Evolutionary conservation across 371 early-diverging fungal genomes (phyloP), one percentile per base, ranked within the genome.

Genomic region (Blakeslea trispora): DNA sequence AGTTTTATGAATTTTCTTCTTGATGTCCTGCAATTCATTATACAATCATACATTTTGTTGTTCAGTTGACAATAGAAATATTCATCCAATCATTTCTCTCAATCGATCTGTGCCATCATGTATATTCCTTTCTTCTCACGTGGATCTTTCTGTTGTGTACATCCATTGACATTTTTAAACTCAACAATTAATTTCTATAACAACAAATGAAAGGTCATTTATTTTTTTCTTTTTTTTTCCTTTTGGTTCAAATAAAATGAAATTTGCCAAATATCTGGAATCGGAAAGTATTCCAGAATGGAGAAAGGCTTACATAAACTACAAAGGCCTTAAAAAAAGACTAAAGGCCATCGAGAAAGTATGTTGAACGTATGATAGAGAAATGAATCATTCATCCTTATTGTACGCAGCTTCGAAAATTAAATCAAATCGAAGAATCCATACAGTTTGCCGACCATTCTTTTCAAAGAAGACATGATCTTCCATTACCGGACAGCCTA

Each of bases 251-350:
- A 11, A 6, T 11, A 37, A 37, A 28, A 92, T 93, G 93, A 90
- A 89, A 72, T 93, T 93, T 66, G 89, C 89, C 34, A 90, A 92
- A 65, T 78, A 84, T 56, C 72, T 93, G 13, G 86, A 84, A 55
- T 69, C 82, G 5, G 86, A 93, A 62, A 81, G 84, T 37, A 87
- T 92, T 28, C 91, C 92, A 3, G 94, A 93, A 68, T 94, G 94
- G 94, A 74, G 79, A 45, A 83, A 81, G 52, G 88, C 87, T 52
- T 94, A 94, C 63, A 70, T 90, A 37, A 75, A 87, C 64, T 90
- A 90, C 60, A 85, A 86, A 62, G 81, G 77, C 0, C 72, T 92
- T 6, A 92, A 91, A 65, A 88, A 85, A 51, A 54, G 67, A 34
- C 68, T 91, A 18, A 89, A 85, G 55, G 64, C 56, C 4, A 78